These are phyloP conservation scores for Globisporangium takayamanum DNA, from an alignment of 352 stramenopile genomes.

Conservation along the genomic window DNA sequence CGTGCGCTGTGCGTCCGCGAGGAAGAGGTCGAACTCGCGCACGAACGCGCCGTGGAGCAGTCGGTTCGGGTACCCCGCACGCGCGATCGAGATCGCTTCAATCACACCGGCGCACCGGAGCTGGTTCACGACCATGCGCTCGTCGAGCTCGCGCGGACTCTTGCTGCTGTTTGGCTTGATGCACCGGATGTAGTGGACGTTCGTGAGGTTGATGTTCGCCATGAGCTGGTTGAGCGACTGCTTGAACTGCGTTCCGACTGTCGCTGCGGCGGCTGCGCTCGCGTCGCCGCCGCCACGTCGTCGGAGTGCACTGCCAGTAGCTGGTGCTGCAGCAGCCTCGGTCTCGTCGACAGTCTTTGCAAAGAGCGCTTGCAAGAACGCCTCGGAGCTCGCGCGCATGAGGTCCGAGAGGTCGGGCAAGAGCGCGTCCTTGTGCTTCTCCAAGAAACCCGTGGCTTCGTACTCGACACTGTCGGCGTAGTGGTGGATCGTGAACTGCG, in stretches of 20 bases:
- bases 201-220: constrained; percentile 66
- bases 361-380: constrained; percentile 58
- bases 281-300: constrained; percentile 22
- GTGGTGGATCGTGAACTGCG: constrained; percentile 90
- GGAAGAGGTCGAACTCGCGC: constrained; percentile 61
- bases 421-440: constrained; percentile 93
- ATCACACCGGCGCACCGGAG: constrained; percentile 78
- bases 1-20: constrained; percentile 31
- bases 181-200: constrained; percentile 78
- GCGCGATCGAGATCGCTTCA: constrained; percentile 71
- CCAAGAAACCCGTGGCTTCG: constrained; percentile 85
- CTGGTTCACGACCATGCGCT: constrained; percentile 72
- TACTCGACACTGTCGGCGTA: constrained; percentile 93
- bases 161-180: constrained; percentile 83
- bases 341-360: constrained; percentile 27
- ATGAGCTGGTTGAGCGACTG: constrained; percentile 60
- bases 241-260: constrained; percentile 80
- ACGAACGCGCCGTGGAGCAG: constrained; percentile 73
- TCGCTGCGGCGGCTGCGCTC: constrained; percentile 27
- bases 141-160: constrained; percentile 50
- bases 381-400: constrained; percentile 43
- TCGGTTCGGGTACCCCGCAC: constrained; percentile 70
- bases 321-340: constrained; percentile 19
- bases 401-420: constrained; percentile 88
- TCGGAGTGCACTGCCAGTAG: constrained; percentile 4